A percentile compares a stretch with the other conserved stretches of the same genome.
These are phyloP conservation scores for Sanghuangporus baumii DNA, from an alignment of 1,284 basidiomycete genomes.

Conservation along the genomic window DNA sequence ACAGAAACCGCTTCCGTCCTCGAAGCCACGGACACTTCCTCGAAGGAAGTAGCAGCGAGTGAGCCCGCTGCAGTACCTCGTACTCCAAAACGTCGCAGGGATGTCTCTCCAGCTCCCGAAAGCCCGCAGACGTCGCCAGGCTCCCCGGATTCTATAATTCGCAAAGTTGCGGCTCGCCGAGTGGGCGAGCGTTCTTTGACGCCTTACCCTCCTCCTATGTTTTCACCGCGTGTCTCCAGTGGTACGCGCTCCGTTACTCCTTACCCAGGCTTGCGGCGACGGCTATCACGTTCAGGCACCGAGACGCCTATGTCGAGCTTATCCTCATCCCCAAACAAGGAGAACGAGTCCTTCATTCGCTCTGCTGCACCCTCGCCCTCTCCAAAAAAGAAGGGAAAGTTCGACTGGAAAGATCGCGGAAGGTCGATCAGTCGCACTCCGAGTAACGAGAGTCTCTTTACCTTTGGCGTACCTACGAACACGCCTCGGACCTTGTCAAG, in stretches of 20 bases:
- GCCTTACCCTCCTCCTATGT: neutral
- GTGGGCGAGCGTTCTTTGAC: neutral
- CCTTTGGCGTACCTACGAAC: neutral
- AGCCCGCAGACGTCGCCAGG: neutral
- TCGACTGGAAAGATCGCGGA: neutral
- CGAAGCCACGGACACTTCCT: too few relatives aligned
- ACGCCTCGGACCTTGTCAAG: neutral
- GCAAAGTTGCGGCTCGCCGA: neutral
- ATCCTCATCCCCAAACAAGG: neutral
- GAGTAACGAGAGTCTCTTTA: neutral
- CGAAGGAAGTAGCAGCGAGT: neutral
- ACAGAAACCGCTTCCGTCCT: neutral
- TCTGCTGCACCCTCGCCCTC: neutral
- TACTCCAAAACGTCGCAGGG: neutral
- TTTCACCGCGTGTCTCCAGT: neutral
- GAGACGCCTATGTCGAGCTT: neutral
- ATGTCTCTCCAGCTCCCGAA: neutral
- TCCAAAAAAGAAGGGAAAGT: neutral
- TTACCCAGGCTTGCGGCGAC: neutral
- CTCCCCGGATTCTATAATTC: neutral
- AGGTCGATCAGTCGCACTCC: neutral
- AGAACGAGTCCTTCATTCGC: neutral
- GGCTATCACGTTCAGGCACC: neutral
- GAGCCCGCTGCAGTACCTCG: neutral
- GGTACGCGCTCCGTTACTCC: neutral